Base-by-base conservation (phyloP, 441 rosid species). In the Metrosideros polymorpha region DNA sequence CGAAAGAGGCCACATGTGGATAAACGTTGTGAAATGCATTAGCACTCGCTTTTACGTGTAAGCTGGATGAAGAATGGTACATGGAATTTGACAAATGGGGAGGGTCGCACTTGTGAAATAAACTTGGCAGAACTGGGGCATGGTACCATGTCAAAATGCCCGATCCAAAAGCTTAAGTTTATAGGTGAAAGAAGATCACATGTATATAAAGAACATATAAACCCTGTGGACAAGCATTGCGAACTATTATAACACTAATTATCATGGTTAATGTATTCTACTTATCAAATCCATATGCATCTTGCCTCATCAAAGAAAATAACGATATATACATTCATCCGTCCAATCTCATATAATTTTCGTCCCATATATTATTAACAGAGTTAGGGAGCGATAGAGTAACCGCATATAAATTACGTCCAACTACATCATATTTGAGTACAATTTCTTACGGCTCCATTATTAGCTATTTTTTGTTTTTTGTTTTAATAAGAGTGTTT, bases 101-200 rank as follows among this genome's bases (percentile, higher is more conserved):
- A 9, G 14, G 14, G 12, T 18, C 6, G 12, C 76, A 57, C 4
- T 4, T 3, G 35, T 14, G 29, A 59, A 29, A 59, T 66, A 66
- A 32, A 66, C 2, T 18, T 22, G 45, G 77, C 27, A 35, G 3
- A 10, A 19, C 1, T 32, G 13, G 3, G 45, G 2, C 13, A 35
- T 66, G 77, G 12, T 63, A 18, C 24, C 3, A 2, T 2, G 22
- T 4, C 0, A 0, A 18, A 66, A 18, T 1, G 7, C 6, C 10
- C 6, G 15, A 61, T 3, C 0, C 15, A 9, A 66, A 66, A 66
- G 12, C 7, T 66, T 39, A 35, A 66, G 2, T 2, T 10, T 19
- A 66, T 19, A 35, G 4, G 5, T 35, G 2, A 0, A 7, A 0
- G 0, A 3, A 22, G 3, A 35, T 8, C 1, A 0, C 0, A 5